A percentile compares a stretch with the other conserved stretches of the same genome.
Conservation (phyloP, 768 basidiomycete genomes). For the Hemileccinum impolitum region DNA sequence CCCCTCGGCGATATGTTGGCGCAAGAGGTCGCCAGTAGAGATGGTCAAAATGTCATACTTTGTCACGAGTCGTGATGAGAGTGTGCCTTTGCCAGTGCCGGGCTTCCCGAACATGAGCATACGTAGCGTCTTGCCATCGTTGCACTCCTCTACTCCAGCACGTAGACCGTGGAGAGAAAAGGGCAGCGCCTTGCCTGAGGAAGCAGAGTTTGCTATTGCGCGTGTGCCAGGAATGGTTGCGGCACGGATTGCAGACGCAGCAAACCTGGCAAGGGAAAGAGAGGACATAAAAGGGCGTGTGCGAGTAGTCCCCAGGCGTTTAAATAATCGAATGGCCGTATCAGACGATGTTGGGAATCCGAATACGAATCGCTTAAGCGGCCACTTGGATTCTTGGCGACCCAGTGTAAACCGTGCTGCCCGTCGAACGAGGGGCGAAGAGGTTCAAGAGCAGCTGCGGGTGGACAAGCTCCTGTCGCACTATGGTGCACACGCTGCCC, state of each 20-base stretch:
- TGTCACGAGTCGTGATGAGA: constrained; percentile 67
- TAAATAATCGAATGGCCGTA: constrained; percentile 19
- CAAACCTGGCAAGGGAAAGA: constrained; percentile 13
- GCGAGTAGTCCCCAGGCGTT: neutral
- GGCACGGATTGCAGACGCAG: constrained; percentile 10
- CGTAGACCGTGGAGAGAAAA: constrained; percentile 47
- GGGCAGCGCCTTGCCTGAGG: constrained; percentile 43
- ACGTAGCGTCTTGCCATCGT: constrained; percentile 32
- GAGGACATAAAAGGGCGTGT: constrained; percentile 14
- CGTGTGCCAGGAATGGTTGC: constrained; percentile 14
- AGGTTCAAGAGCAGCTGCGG: too few species aligned
- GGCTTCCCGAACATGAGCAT: constrained; percentile 61
- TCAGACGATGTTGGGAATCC: constrained; percentile 15
- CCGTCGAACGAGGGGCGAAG: neutral
- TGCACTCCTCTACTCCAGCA: constrained; percentile 23
- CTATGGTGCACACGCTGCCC: too few species aligned
- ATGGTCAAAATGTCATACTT: constrained; percentile 78
- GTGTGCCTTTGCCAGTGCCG: constrained; percentile 82
- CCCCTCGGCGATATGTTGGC: constrained; percentile 76
- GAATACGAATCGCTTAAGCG: constrained; percentile 2
- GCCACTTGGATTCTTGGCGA: neutral
- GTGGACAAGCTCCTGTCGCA: too few species aligned
- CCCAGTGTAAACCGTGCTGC: neutral
- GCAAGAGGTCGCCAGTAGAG: constrained; percentile 81
- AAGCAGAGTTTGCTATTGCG: constrained; percentile 29